Evolutionary conservation across 2,329 filamentous ascomycete genomes (phyloP).

Genomic region (Cladophialophora psammophila): DNA sequence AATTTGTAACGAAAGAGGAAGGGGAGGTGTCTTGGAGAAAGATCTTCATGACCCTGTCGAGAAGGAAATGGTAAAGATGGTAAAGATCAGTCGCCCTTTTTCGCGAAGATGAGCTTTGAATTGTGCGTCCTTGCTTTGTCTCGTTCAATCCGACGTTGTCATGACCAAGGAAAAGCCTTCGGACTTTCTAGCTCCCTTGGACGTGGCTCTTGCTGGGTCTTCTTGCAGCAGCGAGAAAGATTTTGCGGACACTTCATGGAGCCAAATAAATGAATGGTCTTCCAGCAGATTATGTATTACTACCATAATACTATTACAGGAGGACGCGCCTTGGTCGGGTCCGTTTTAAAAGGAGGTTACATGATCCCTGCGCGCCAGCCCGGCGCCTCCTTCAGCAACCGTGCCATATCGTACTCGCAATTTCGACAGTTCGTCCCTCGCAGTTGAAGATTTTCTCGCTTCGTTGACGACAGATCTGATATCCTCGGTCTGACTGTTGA

Average conservation of each 20-base stretch:
- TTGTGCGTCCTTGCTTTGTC: not conserved
- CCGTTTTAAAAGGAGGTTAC: not conserved
- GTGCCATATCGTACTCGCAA: conserved; percentile 1
- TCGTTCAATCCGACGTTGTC: not conserved
- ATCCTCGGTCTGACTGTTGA: conserved; percentile 12
- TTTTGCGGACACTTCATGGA: not conserved
- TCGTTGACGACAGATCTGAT: conserved; percentile 1
- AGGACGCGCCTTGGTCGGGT: not conserved
- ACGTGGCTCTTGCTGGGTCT: not conserved
- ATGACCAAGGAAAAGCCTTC: too few relatives aligned
- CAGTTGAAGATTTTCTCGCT: not conserved
- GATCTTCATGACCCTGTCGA: too few relatives aligned
- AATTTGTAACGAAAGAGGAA: too few relatives aligned
- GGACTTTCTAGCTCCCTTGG: too few relatives aligned
- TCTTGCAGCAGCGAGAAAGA: not conserved
- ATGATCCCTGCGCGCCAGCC: not conserved
- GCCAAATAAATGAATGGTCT: not conserved
- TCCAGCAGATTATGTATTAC: not conserved
- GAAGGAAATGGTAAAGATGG: too few relatives aligned
- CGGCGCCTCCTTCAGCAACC: not conserved
- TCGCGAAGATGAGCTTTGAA: not conserved
- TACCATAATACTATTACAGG: not conserved
- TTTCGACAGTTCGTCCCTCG: not conserved
- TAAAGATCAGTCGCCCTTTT: too few relatives aligned
- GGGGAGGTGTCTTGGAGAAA: too few relatives aligned